Evolutionary conservation across 2,329 filamentous ascomycete species (phyloP).

Genomic region (Neospermospora avenae): DNA sequence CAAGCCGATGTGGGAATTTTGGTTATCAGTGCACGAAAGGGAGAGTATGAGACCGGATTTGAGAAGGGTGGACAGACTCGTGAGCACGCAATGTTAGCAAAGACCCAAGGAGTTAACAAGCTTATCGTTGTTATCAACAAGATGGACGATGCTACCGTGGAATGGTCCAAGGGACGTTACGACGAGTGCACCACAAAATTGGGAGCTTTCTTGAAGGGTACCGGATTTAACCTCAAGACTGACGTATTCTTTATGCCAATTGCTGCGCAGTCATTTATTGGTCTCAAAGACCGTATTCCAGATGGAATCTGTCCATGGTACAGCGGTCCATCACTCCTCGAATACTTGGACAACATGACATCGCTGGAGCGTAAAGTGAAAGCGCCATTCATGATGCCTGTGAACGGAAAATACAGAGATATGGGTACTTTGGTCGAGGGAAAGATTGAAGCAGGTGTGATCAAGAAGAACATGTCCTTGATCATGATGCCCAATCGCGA

Average conservation of each 20-base stretch:
- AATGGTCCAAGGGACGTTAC: constrained; percentile 92
- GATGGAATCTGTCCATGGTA: constrained; percentile 79
- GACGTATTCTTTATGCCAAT: constrained; percentile 96
- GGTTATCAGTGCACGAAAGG: constrained; percentile 94
- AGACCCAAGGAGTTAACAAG: constrained; percentile 98
- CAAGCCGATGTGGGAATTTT: constrained; percentile 93
- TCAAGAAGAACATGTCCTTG: constrained; percentile 83
- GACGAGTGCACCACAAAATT: constrained; percentile 92
- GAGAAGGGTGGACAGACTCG: constrained; percentile 95
- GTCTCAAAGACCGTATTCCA: constrained; percentile 85
- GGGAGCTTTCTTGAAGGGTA: constrained; percentile 79
- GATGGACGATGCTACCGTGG: constrained; percentile 96
- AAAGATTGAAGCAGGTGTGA: constrained; percentile 90
- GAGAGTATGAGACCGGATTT: constrained; percentile 98
- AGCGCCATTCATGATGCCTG: constrained; percentile 98
- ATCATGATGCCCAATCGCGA: constrained; percentile 96
- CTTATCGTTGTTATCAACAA: constrained; percentile 95
- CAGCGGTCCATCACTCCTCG: constrained; percentile 83
- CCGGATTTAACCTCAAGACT: constrained; percentile 91
- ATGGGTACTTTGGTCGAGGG: constrained; percentile 97
- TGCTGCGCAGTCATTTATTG: constrained; percentile 79
- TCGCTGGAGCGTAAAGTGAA: constrained; percentile 93
- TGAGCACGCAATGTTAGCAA: constrained; percentile 96
- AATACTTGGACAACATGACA: constrained; percentile 93
- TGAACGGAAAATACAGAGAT: constrained; percentile 94